Evolutionary conservation across 768 basidiomycete genomes (phyloP), one percentile per base, ranked within the genome.

Genomic region (Pisolithus orientalis): DNA sequence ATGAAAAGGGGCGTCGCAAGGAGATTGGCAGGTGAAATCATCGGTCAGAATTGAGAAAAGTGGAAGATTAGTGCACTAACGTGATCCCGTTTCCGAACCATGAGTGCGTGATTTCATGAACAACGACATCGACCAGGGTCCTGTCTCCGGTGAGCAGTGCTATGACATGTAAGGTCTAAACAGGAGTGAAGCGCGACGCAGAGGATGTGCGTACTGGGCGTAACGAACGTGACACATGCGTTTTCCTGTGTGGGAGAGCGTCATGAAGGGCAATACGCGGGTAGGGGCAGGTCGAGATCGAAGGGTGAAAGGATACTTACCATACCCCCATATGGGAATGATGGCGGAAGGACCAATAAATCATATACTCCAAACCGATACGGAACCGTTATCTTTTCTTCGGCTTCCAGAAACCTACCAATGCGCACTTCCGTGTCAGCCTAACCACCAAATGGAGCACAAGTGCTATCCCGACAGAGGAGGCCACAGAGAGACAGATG

Each of bases 81-180:
- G 88, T 90, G 51, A 92, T 80, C 24, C 89, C 87, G 63, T 94
- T 94, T n/a, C 92, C 92, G 54, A 92, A 94, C 84, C 86, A 96
- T 2, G 87, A 89, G 63, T 97, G 89, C 0, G 84, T 83, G 28
- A 87, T 70, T 64, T 93, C 92, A 70, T 95, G 89, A 0, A 92
- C 88, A 11, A 93, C 84, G 11, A 95, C 90, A 63, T 94, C 90
- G 7, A 92, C 91, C 9, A 93, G 74, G 5, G 83, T 80, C 37
- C 89, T 80, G 65, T 98, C 95, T 0, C 92, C 91, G 5, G 93
- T 83, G 42, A 98, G 74, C 5, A 96, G 76, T 3, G 92, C 90
- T 83, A 39, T 60, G 6, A 14, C 21, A 16, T 6, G 4, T 32
- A 10, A n/a, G 37, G 11, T 24, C 14, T 28, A 25, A 28, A 5